Conservation (phyloP, 108 stramenopile genomes). For the Skeletonema costatum region DNA sequence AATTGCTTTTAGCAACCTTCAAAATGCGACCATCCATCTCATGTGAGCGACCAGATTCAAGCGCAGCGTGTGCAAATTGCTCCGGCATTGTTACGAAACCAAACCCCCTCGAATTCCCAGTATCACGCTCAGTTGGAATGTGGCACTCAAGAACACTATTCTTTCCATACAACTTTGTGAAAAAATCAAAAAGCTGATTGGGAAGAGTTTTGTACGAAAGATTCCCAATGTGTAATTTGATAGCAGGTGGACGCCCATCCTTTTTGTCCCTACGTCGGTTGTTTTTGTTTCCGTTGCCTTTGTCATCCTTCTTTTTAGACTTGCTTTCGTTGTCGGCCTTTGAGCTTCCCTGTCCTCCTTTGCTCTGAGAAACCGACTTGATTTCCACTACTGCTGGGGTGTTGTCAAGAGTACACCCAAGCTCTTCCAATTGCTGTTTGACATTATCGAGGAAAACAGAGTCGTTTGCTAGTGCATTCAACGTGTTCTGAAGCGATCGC, state of each 20-base stretch:
- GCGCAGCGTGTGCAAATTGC: conserved; percentile 54
- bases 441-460: conserved; percentile 60
- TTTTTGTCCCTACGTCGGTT: conserved; percentile 56
- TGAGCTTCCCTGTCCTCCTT: conserved; percentile 15
- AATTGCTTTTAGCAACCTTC: conserved; percentile 86
- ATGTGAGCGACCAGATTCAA: conserved; percentile 64
- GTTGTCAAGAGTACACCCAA: conserved; percentile 54
- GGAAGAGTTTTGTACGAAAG: conserved; percentile 78
- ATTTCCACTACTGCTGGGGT: conserved; percentile 17
- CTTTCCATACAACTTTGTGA: conserved; percentile 69
- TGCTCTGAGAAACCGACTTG: conserved; percentile 9
- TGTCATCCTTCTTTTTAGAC: not conserved
- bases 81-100: conserved; percentile 89
- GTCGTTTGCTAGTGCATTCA: conserved; percentile 56
- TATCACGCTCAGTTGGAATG: conserved; percentile 85
- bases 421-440: conserved; percentile 59
- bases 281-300: conserved; percentile 47
- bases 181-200: conserved; percentile 76
- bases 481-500: conserved; percentile 66
- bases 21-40: conserved; percentile 80
- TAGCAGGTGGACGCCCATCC: conserved; percentile 67
- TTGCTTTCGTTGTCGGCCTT: conserved; percentile 18
- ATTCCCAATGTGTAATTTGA: conserved; percentile 90
- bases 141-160: conserved; percentile 87
- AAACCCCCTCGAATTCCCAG: conserved; percentile 83